Conservation (phyloP, 768 basidiomycete genomes). For the Leccinum olivaceopallidum region DNA sequence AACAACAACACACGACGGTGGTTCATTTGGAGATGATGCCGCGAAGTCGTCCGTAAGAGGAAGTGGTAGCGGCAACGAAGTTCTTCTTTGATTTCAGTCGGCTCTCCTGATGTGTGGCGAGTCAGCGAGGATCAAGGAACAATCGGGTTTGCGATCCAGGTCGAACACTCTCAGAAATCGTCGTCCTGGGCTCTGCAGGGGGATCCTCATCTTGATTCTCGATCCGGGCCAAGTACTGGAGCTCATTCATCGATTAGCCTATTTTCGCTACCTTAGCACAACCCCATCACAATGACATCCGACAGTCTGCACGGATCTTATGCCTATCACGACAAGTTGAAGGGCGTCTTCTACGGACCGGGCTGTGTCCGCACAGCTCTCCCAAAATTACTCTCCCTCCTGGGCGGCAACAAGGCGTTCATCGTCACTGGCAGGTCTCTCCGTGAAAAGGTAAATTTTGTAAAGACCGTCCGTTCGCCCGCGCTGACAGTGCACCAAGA, state of each 20-base stretch:
- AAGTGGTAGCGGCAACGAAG: constrained; percentile 6
- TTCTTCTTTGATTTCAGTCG: too few species aligned
- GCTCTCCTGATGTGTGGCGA: not conserved
- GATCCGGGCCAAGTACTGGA: too few species aligned
- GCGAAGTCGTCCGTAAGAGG: constrained; percentile 17
- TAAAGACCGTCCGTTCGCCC: not conserved
- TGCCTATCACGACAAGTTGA: constrained; percentile 65
- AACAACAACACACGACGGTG: not conserved
- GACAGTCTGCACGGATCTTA: constrained; percentile 50
- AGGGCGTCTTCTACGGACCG: constrained; percentile 54
- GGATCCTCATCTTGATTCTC: too few species aligned
- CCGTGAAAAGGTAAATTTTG: constrained; percentile 49
- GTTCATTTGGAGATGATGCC: constrained; percentile 2
- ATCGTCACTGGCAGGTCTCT: constrained; percentile 74
- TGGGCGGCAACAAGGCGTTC: constrained; percentile 64
- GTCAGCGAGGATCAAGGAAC: not conserved
- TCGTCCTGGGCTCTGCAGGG: too few species aligned
- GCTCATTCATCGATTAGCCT: too few species aligned
- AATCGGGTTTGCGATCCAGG: too few species aligned
- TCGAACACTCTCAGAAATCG: too few species aligned
- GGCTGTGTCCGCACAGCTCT: constrained; percentile 63
- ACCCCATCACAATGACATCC: too few species aligned
- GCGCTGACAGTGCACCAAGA: constrained; percentile 25
- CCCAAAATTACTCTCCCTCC: constrained; percentile 53
- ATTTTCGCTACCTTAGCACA: too few species aligned